Base-by-base conservation (phyloP, 2,329 filamentous ascomycete genomes). In the Leptographium flavum region DNA sequence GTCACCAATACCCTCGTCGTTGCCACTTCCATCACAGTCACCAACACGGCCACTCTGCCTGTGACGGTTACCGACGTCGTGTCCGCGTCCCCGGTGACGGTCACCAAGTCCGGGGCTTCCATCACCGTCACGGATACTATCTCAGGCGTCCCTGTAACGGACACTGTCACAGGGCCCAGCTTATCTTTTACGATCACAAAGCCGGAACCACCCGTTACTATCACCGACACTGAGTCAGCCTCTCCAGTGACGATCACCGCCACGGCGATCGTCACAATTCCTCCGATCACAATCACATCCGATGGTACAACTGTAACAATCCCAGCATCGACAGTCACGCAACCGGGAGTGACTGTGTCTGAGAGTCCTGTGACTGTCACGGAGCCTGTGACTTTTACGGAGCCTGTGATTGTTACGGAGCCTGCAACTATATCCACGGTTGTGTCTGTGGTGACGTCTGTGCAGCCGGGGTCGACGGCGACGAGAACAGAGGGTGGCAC, bases 401-500 rank as follows among this genome's bases (percentile, higher is more conserved):
- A 27, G 4, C 17, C n/a, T n/a, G n/a, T n/a, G n/a, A n/a, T n/a
- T 6, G 38, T 44, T 15, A 49, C 44, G 3, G 17, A 22, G 8
- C 35, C 43, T 3, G 6, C 42, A 5, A 40, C 54, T 4, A 17
- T 42, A 21, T 28, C 33, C 5, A n/a, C n/a, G n/a, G n/a, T n/a
- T n/a, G 25, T 27, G 4, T 17, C 9, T 6, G 28, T 45, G 19
- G n/a, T 37, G 22, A 46, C 45, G 25, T 42, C 45, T 4, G 49
- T 52, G 7, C 46, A 50, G 17, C 45, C 49, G 8, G 51, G 22
- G 22, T 47, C 47, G 2, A 51, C 47, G 1, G 37, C 41, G 1
- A 50, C 31, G 32, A 22, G 36, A 17, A 48, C 25, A 53, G 3
- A 55, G 25, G 17, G 21, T 17, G 50, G 43, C 19, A 45, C 45